A percentile compares a stretch with the other conserved stretches of the same genome.
These are phyloP conservation scores for Linnemannia elongata DNA, from an alignment of 192 early-diverging fungal species.

Conservation along the genomic window DNA sequence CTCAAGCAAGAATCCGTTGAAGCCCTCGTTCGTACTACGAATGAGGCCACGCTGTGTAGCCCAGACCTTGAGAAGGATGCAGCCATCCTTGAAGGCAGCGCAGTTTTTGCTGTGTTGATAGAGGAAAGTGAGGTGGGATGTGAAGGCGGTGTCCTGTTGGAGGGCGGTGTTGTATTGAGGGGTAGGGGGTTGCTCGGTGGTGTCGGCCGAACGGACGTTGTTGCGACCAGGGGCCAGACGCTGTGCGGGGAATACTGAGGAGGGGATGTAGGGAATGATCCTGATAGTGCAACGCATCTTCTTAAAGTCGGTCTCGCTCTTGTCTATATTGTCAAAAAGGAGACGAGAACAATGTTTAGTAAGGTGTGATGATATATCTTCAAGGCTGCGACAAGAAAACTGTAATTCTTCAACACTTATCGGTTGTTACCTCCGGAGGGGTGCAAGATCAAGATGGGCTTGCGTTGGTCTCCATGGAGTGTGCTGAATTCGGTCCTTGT, in stretches of 20 bases:
- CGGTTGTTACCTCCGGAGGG: slow-evolving; percentile 62
- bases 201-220: slow-evolving; percentile 78
- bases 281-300: slow-evolving; percentile 79
- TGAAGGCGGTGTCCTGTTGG: slow-evolving; percentile 79
- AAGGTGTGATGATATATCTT: background rate
- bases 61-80: slow-evolving; percentile 89
- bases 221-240: slow-evolving; percentile 86
- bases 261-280: slow-evolving; percentile 81
- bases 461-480: slow-evolving; percentile 73
- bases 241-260: slow-evolving; percentile 73
- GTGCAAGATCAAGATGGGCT: slow-evolving; percentile 72
- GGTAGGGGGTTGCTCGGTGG: slow-evolving; percentile 70
- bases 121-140: slow-evolving; percentile 83
- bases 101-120: slow-evolving; percentile 80
- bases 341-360: slow-evolving; percentile 10
- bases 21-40: slow-evolving; percentile 56
- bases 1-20: slow-evolving; percentile 85
- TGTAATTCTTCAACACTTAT: background rate
- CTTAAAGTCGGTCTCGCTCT: slow-evolving; percentile 75
- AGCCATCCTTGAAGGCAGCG: slow-evolving; percentile 84
- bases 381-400: background rate
- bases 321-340: slow-evolving; percentile 50
- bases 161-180: slow-evolving; percentile 92
- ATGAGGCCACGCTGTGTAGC: slow-evolving; percentile 80
- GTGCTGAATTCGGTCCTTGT: slow-evolving; percentile 66